phyloP scores from a whole-genome alignment of 1,139 yeast genomes.

The Pichia sp. region DNA sequence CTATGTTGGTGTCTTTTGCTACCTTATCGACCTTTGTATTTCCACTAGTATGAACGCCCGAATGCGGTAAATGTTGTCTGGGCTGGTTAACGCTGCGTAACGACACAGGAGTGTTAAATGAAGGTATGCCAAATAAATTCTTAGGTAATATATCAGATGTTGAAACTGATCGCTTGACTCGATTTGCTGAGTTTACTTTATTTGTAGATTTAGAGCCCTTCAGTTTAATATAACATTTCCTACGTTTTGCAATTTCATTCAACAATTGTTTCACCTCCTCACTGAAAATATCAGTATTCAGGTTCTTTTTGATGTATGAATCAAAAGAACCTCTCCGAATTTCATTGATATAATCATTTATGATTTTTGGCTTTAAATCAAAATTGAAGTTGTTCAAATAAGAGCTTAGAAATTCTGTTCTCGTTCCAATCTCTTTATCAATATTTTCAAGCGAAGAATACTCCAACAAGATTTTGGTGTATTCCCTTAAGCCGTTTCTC shows the following conservation, averaged over 20 bases:
- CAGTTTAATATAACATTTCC: constrained; percentile 20
- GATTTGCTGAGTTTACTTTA: neutral
- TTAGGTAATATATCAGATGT: neutral
- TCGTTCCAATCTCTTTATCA: constrained; percentile 14
- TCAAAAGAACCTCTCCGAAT: constrained; percentile 17
- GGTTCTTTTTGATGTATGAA: constrained; percentile 5
- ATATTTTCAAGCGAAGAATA: constrained; percentile 5
- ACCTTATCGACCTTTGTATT: neutral
- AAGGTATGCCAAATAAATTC: too few relatives aligned
- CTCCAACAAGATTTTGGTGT: constrained; percentile 14
- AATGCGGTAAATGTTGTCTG: too few relatives aligned
- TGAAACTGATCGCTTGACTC: neutral
- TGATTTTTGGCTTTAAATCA: constrained; percentile 17
- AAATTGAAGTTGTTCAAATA: constrained; percentile 14
- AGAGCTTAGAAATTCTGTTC: constrained; percentile 20
- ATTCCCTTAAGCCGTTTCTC: constrained; percentile 18
- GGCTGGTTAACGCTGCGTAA: too few relatives aligned
- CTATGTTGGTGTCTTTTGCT: too few relatives aligned
- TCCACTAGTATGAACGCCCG: too few relatives aligned
- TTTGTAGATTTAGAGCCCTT: constrained; percentile 4
- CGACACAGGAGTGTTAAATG: too few relatives aligned
- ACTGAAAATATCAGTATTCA: constrained; percentile 11
- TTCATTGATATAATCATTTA: constrained; percentile 19
- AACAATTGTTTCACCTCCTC: constrained; percentile 16
- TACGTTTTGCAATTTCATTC: constrained; percentile 18